Evolutionary conservation across 2,329 filamentous ascomycete genomes (phyloP), one percentile per base, ranked within the genome.

Genomic region (Xylaria sp.): DNA sequence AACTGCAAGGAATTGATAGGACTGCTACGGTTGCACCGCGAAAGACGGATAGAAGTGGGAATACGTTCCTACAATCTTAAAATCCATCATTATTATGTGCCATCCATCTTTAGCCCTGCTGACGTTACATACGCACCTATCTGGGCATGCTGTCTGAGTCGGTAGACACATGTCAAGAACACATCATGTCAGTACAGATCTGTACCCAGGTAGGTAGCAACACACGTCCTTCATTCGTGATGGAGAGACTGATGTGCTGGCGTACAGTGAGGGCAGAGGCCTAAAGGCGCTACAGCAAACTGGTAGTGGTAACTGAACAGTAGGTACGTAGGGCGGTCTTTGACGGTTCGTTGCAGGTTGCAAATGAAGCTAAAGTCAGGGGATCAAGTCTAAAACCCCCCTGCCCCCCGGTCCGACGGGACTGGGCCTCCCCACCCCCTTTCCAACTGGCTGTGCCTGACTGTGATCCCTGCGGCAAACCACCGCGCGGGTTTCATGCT

Each of bases 371-470:
- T 34, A 34, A 13, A 34, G 29, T 34, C 26, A 52, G 43, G 17
- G 48, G 22, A 24, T 39, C 39, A 34, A 18, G 17, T 16, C 39
- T 4, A 37, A 13, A 17, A 40, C 20, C 34, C 50, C 54, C 56
- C 26, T 19, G 56, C 20, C 34, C 1, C 19, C 34, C 20, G 8
- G 43, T 34, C 29, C 11, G 29, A 34, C 29, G 11, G 29, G 29
- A 34, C 11, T 13, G 29, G n/a, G 29, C 21, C 49, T 51, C 52
- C 43, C 59, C 56, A 20, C 58, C 59, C 59, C 56, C 52, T 63
- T 62, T 63, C 56, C 56, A 45, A 61, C 58, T 61, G 60, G 60
- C 48, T 39, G 47, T 26, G 29, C 49, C 57, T 44, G 50, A 41
- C 46, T 44, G 21, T 44, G 26, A 29, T 16, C 26, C 39, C 49